Base-by-base conservation (phyloP, 2,329 filamentous ascomycete species). In the Leptographium galeiforme region DNA sequence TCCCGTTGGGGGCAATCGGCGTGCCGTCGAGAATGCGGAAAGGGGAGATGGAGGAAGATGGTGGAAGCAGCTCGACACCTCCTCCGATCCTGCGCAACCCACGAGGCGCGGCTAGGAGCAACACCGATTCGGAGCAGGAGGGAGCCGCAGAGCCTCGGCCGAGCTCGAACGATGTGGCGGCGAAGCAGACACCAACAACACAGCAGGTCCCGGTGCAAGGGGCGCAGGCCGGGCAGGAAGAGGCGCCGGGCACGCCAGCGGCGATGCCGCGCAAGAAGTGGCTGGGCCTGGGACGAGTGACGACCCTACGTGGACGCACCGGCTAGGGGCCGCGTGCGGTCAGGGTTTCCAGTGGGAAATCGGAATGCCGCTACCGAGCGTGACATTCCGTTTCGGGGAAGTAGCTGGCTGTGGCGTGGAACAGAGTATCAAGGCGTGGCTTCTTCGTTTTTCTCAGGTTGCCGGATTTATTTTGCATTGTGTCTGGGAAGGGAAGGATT, bases 71-170 rank as follows among this genome's bases (percentile, higher is more conserved):
- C 34, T 73, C 75, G 0, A 81, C 77, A 8, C 77, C 77, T 4
- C 77, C 77, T 6, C 77, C 77, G 2, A 81, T 81, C 50, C 64
- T 73, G 67, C 69, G 76, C 16, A 75, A 72, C 50, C 66, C 59
- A 1, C 53, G 61, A 55, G 55, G 40, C 34, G 38, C 43, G 13
- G 48, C 34, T 18, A 45, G 51, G 6, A 55, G 57, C 32, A 63
- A 50, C 51, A 57, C 59, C 2, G 56, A 58, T 7, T 8, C 44
- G 1, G 25, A 33, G 6, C 33, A 33, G 10, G 25, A n/a, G 8
- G 19, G 2, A 33, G 10, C 33, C n/a, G 8, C 41, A 45, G 18
- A 11, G 18, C 5, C 18, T n/a, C 18, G 2, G 11, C 18, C 18
- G 12, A 19, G 8, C 10, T 8, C 41, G 25, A 43, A 11, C 7